Base-by-base conservation (phyloP, 306 rosid genomes). In the Comarum palustre region DNA sequence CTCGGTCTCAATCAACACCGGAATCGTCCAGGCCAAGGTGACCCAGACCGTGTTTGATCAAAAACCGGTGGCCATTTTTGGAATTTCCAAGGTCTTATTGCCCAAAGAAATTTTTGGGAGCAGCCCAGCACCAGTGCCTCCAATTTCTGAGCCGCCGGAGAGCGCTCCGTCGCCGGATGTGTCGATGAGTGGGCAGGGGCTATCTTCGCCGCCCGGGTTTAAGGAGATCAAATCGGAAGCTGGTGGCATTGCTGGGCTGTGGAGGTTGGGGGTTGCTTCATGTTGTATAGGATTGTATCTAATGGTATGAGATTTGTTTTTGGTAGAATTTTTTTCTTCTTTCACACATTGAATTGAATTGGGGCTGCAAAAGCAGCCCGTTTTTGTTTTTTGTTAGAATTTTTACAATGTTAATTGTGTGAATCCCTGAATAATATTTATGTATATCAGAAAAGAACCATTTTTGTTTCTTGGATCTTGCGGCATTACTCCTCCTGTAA, bases 21-120 rank as follows among this genome's bases (percentile, higher is more conserved):
- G 97, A n/a, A 84, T 91, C 29, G 85, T 88, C 31, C 96, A 84
- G 47, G 96, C 87, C 6, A 70, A 87, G n/a, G 84, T 95, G 9
- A 92, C 96, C 10, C 99, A 83, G 85, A 95, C 99, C 0, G 97
- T 95, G 16, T 87, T 88, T 22, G 99, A 90, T 79, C 96, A 95
- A 76, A 95, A 95, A 2, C 99, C 99, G 0, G 92, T 95, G 0
- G 92, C 96, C 0, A 95, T 95, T 79, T 95, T 95, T 19, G 99
- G 99, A 22, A 90, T 95, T 20, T 92, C 97, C 1, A 78, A 78
- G 77, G 99, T 95, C 31, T 73, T 95, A n/a, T 75, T 95, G 74
- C 97, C 99, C 0, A 81, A 81, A 74, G 99, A 92, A 83, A 81
- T 90, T 45, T 95, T 92, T 16, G 97, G 96, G 57, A 84, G 77